These are phyloP conservation scores for Starmerella khaoyaiensis DNA, from an alignment of 805 yeast species.

Conservation along the genomic window DNA sequence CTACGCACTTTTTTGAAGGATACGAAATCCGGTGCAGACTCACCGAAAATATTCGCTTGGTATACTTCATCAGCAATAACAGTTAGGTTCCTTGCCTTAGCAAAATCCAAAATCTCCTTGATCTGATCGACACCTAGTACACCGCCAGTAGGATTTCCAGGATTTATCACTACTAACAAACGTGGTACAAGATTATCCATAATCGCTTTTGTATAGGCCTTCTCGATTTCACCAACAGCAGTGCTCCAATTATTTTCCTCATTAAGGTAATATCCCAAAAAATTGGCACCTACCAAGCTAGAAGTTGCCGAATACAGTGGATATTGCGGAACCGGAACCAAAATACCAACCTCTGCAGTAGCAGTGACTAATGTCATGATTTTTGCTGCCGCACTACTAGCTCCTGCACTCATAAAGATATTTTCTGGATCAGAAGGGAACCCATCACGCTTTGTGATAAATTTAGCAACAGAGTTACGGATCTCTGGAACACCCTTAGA, in stretches of 20 bases:
- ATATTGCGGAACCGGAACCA: conserved; percentile 96
- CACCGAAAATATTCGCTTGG: conserved; percentile 79
- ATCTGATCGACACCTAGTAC: conserved; percentile 55
- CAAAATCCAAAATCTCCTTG: conserved; percentile 56
- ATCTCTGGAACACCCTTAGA: conserved; percentile 75
- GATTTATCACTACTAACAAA: conserved; percentile 85
- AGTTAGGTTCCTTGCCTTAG: conserved; percentile 73
- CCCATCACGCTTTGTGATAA: conserved; percentile 71
- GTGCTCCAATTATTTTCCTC: conserved; percentile 80
- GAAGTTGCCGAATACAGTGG: conserved; percentile 94
- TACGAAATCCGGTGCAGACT: conserved; percentile 42
- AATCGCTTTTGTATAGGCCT: conserved; percentile 37
- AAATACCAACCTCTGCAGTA: conserved; percentile 50
- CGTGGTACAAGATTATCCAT: conserved; percentile 49
- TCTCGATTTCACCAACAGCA: conserved; percentile 49
- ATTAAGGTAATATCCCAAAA: conserved; percentile 75
- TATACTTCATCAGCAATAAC: conserved; percentile 96
- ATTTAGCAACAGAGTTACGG: conserved; percentile 68
- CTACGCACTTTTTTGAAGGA: conserved; percentile 74
- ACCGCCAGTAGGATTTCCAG: conserved; percentile 97
- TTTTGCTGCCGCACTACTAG: conserved; percentile 83
- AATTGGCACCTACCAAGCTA: conserved; percentile 67
- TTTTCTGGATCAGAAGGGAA: conserved; percentile 51
- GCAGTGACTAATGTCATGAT: conserved; percentile 56
- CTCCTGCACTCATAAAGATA: conserved; percentile 83